Conservation (phyloP, 306 rosid species). For the Prunus dulcis region DNA sequence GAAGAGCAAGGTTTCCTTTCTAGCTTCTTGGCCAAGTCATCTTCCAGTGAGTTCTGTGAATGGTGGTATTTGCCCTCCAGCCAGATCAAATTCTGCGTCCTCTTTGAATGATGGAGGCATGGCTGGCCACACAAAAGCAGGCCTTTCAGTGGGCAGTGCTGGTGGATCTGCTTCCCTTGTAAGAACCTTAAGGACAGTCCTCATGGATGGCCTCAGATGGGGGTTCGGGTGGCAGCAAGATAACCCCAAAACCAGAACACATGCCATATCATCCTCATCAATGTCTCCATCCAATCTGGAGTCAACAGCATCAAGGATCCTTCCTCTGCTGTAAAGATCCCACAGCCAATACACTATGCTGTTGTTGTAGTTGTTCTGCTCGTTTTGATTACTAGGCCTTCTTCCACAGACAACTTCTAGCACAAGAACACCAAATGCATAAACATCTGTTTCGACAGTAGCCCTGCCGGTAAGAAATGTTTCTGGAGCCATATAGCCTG, state of each 20-base stretch:
- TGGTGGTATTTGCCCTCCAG: conserved; percentile 8
- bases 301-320: conserved; percentile 42
- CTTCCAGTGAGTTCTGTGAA: conserved; percentile 37
- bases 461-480: conserved; percentile 60
- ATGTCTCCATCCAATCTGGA: conserved; percentile 27
- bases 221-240: conserved; percentile 88
- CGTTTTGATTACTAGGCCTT: conserved; percentile 43
- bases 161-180: conserved; percentile 55
- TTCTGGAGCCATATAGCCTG: conserved; percentile 86
- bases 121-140: conserved; percentile 73
- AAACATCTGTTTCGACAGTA: conserved; percentile 70
- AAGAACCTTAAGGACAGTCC: conserved; percentile 53
- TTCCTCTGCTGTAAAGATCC: conserved; percentile 47
- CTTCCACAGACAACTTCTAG: conserved; percentile 62
- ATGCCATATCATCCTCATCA: conserved; percentile 17
- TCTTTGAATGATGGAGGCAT: conserved; percentile 47
- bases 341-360: conserved; percentile 67
- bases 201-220: conserved; percentile 62
- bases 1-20: background rate
- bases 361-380: conserved; percentile 41
- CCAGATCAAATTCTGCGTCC: conserved; percentile 14
- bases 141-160: conserved; percentile 43
- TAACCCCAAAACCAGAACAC: conserved; percentile 54
- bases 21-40: conserved; percentile 13
- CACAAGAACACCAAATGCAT: conserved; percentile 68